Evolutionary conservation across 1,284 basidiomycete genomes (phyloP), one percentile per base, ranked within the genome.

Genomic region (Cutaneotrichosporon dermatis): DNA sequence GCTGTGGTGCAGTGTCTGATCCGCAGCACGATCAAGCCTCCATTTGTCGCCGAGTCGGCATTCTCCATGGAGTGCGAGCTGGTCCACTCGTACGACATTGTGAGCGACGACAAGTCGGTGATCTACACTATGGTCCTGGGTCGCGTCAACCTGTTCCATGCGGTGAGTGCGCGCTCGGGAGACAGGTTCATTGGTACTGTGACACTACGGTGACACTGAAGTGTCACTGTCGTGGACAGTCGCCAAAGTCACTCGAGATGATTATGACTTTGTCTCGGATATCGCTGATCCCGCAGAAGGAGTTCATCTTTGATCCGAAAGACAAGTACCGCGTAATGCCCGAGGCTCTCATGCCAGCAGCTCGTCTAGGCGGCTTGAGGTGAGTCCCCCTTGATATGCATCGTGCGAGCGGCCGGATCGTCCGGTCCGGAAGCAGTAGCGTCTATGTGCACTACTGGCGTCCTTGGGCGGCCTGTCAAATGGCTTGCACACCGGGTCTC

Each of bases 1-100:
- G 25, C 25, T 25, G 25, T 25, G 25, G 25, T 25, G 25, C 25
- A 25, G 25, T 25, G 25, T 25, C 25, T 25, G 25, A 25, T 25
- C 25, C 25, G 25, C 25, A 25, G 71, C 72, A 41, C 70, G 43
- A 83, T 89, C 54, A 83, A 83, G 67, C 84, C 86, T 3, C 80
- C 87, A 13, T 81, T 86, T 57, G 87, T 90, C 3, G 83, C 80
- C 61, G 88, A 90, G 76, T 86, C 86, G 62, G 83, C 84, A 2
- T 83, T 89, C 60, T 83, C 83, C 56, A 81, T 90, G 75, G 89
- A 90, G 78, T 90, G 88, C 79, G 82, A 83, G 80, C 78, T 87
- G 39, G 80, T 83, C 72, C 82, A 83, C 68, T 81, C 77, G 63
- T 80, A 86, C 66, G 83, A 87, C 64, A 81, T 88, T 55, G 72